These are phyloP conservation scores for Penicillium paxilli DNA, from an alignment of 495 filamentous ascomycete species.

Conservation along the genomic window DNA sequence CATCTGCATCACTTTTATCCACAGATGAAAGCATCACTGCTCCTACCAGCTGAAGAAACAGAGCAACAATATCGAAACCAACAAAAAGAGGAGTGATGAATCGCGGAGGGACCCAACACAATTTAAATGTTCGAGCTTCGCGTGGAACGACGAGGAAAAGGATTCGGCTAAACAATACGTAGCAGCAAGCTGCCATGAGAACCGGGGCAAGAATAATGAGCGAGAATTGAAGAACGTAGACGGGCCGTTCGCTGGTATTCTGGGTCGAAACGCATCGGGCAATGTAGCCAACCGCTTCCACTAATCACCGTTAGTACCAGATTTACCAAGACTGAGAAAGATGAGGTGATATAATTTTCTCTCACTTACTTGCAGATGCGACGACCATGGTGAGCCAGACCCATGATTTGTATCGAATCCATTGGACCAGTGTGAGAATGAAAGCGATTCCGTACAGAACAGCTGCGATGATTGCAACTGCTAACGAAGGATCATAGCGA, in stretches of 20 bases:
- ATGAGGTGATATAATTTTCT: not conserved
- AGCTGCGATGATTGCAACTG: slow-evolving; percentile 48
- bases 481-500: slow-evolving; percentile 50
- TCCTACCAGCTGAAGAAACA: slow-evolving; percentile 29
- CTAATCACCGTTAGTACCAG: slow-evolving; percentile 17
- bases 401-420: slow-evolving; percentile 41
- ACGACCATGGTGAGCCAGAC: slow-evolving; percentile 48
- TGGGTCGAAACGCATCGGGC: slow-evolving; percentile 33
- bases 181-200: slow-evolving; percentile 55
- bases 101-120: slow-evolving; percentile 51
- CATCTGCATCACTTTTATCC: slow-evolving; percentile 20
- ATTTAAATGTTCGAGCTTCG: slow-evolving; percentile 32
- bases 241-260: slow-evolving; percentile 25
- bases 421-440: slow-evolving; percentile 37
- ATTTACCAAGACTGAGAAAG: not conserved
- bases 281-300: slow-evolving; percentile 50
- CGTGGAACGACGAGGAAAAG: slow-evolving; percentile 47
- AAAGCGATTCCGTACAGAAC: slow-evolving; percentile 46
- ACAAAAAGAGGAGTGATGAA: slow-evolving; percentile 35
- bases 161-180: slow-evolving; percentile 53
- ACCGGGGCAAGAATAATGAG: slow-evolving; percentile 42
- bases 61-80: slow-evolving; percentile 30
- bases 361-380: slow-evolving; percentile 41
- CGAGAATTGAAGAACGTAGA: slow-evolving; percentile 36
- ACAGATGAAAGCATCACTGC: slow-evolving; percentile 39